Conservation (phyloP, 2,329 filamentous ascomycete genomes). For the Fonsecaea erecta region DNA sequence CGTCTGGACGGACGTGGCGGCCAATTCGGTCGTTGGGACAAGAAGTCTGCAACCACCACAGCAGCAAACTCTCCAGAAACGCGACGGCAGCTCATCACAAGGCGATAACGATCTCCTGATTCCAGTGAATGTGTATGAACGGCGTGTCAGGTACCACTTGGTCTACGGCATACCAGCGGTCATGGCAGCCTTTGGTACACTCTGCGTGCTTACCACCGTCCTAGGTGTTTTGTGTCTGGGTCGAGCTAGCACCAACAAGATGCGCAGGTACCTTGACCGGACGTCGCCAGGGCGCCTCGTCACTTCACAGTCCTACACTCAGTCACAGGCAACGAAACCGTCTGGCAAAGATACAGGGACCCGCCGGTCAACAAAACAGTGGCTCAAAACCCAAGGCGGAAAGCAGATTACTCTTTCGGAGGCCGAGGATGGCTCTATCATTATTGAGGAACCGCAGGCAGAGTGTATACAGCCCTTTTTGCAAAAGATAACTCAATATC, state of each 20-base stretch:
- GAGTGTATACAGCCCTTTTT: not conserved
- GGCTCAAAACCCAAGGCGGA: not conserved
- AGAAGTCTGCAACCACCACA: slow-evolving; percentile 9
- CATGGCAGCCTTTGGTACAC: slow-evolving; percentile 45
- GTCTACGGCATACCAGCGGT: slow-evolving; percentile 44
- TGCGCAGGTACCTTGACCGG: slow-evolving; percentile 6
- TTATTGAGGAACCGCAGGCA: slow-evolving; percentile 1
- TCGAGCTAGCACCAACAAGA: slow-evolving; percentile 1
- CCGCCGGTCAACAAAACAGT: not conserved
- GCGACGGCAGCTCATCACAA: slow-evolving; percentile 5
- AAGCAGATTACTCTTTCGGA: slow-evolving; percentile 4
- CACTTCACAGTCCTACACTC: not conserved
- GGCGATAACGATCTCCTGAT: slow-evolving; percentile 19
- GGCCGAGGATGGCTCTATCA: slow-evolving; percentile 1
- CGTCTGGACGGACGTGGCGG: slow-evolving; percentile 52
- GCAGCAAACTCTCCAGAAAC: slow-evolving; percentile 14
- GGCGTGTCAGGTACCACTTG: slow-evolving; percentile 41
- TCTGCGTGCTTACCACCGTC: slow-evolving; percentile 43
- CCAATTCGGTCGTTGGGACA: slow-evolving; percentile 48
- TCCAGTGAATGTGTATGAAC: slow-evolving; percentile 39
- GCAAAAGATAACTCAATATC: not conserved
- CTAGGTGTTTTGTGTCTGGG: slow-evolving; percentile 45
- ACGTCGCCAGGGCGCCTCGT: slow-evolving; percentile 7
- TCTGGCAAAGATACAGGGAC: not conserved
- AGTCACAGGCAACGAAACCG: not conserved